Conservation (phyloP, 768 basidiomycete species). For the Pulveroboletus sp. region DNA sequence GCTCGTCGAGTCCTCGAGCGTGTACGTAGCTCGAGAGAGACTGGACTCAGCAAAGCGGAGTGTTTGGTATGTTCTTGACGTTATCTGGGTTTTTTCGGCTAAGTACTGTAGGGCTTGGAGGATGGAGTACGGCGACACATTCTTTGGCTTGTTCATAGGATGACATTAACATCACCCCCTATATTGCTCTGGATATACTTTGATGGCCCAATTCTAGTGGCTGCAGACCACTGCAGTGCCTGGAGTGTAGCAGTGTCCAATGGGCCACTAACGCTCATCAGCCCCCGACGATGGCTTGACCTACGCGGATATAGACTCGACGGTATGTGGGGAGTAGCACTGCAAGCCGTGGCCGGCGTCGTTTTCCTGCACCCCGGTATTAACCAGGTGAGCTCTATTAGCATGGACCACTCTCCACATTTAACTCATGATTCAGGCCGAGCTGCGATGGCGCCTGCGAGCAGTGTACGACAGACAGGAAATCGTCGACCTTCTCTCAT, state of each 20-base stretch:
- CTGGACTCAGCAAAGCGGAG: constrained; percentile 27
- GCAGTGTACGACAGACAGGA: constrained; percentile 75
- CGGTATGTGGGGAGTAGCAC: constrained; percentile 68
- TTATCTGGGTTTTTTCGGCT: constrained; percentile 1
- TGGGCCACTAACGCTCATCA: constrained; percentile 40
- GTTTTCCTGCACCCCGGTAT: constrained; percentile 71
- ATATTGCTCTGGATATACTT: constrained; percentile 70
- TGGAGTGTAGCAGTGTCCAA: constrained; percentile 59
- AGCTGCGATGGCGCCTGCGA: constrained; percentile 67
- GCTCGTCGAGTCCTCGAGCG: constrained; percentile 14
- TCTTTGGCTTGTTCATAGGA: constrained; percentile 34
- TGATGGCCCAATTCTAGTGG: constrained; percentile 49
- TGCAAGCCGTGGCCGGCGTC: constrained; percentile 61
- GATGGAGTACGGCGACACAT: constrained; percentile 19
- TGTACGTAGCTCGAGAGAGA: constrained; percentile 12
- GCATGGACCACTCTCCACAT: constrained; percentile 2
- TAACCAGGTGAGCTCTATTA: constrained; percentile 48
- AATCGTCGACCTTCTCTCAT: constrained; percentile 54
- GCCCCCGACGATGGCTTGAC: constrained; percentile 77
- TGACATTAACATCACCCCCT: constrained; percentile 48
- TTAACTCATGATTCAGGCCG: constrained; percentile 39
- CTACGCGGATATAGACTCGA: constrained; percentile 55
- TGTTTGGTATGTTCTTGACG: constrained; percentile 29
- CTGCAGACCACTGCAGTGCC: constrained; percentile 42
- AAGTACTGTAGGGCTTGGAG: constrained; percentile 10